Percentiles rank a stretch among this genome's conserved stretches.
phyloP scores from a whole-genome alignment of 2,329 filamentous ascomycete species.

The Nigrospora osmanthi region DNA sequence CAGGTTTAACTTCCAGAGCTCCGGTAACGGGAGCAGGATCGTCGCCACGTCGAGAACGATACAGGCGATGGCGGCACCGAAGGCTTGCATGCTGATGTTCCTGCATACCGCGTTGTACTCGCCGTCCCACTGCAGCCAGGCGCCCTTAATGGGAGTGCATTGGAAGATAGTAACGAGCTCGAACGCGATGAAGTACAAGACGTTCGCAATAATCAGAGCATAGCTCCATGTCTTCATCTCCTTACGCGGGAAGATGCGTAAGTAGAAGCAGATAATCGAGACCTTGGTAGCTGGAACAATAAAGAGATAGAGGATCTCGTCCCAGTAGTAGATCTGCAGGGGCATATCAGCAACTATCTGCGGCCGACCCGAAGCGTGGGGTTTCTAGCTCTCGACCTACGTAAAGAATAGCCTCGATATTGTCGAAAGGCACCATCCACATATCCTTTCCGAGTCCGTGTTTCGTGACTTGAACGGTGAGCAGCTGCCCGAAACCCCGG shows the following conservation, averaged over 20 bases:
- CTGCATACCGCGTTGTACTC: slow-evolving; percentile 20
- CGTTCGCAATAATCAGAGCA: slow-evolving; percentile 19
- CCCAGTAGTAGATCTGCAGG: slow-evolving; percentile 18
- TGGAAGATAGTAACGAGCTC: slow-evolving; percentile 20
- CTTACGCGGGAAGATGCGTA: slow-evolving; percentile 20
- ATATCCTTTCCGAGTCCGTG: slow-evolving; percentile 33
- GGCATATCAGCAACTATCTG: too few relatives aligned
- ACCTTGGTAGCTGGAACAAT: slow-evolving; percentile 22
- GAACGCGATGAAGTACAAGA: slow-evolving; percentile 15
- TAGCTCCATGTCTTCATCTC: slow-evolving; percentile 14
- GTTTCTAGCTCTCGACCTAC: slow-evolving; percentile 9
- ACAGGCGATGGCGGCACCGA: slow-evolving; percentile 22
- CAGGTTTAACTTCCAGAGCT: slow-evolving; percentile 17
- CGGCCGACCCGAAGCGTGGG: neutral
- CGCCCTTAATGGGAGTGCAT: slow-evolving; percentile 19
- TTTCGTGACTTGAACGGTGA: slow-evolving; percentile 21
- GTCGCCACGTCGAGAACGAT: slow-evolving; percentile 22
- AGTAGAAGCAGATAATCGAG: slow-evolving; percentile 27
- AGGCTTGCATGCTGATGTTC: slow-evolving; percentile 21
- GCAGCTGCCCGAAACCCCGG: neutral
- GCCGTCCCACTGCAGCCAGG: slow-evolving; percentile 23
- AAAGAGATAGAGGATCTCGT: slow-evolving; percentile 20
- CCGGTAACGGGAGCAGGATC: slow-evolving; percentile 21
- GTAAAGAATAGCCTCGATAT: slow-evolving; percentile 32
- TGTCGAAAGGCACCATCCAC: slow-evolving; percentile 31